A percentile compares a stretch with the other conserved stretches of the same genome.
Conservation (phyloP, 768 basidiomycete genomes). For the Collybia sp. region DNA sequence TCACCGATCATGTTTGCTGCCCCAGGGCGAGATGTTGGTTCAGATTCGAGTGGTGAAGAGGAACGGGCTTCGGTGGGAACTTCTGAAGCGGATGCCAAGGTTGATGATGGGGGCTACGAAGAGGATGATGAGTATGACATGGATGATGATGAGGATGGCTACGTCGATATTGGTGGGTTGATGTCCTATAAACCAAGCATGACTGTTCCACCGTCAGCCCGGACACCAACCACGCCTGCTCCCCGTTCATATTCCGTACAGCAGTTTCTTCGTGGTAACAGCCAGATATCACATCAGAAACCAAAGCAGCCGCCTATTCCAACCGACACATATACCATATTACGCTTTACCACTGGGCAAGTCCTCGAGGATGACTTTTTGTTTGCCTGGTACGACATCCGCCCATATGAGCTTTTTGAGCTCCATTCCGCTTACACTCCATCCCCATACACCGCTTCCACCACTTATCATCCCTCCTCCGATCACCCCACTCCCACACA, state of each 20-base stretch:
- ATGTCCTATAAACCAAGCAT: neutral
- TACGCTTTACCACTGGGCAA: conserved; percentile 67
- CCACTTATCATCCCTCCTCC: conserved; percentile 5
- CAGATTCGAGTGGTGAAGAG: conserved; percentile 2
- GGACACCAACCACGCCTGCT: conserved; percentile 1
- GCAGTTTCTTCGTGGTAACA: neutral
- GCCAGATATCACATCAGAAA: neutral
- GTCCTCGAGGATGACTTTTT: conserved; percentile 63
- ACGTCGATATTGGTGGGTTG: conserved; percentile 1
- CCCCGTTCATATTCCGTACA: conserved; percentile 1
- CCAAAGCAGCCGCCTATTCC: conserved; percentile 5
- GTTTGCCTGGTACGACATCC: conserved; percentile 53
- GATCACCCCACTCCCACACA: neutral
- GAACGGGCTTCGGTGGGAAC: conserved; percentile 4
- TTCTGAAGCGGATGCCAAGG: conserved; percentile 7
- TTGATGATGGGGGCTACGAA: conserved; percentile 19
- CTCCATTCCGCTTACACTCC: conserved; percentile 35
- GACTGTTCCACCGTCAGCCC: conserved; percentile 1
- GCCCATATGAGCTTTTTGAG: conserved; percentile 66
- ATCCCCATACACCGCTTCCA: conserved; percentile 3
- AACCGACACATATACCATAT: conserved; percentile 34
- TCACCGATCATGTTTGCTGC: conserved; percentile 41
- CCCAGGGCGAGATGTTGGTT: conserved; percentile 7
- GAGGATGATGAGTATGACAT: conserved; percentile 28
- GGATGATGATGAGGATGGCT: conserved; percentile 13